A percentile compares a stretch with the other conserved stretches of the same genome.
phyloP scores from a whole-genome alignment of 2,329 filamentous ascomycete species.

The Emergomyces africanus region DNA sequence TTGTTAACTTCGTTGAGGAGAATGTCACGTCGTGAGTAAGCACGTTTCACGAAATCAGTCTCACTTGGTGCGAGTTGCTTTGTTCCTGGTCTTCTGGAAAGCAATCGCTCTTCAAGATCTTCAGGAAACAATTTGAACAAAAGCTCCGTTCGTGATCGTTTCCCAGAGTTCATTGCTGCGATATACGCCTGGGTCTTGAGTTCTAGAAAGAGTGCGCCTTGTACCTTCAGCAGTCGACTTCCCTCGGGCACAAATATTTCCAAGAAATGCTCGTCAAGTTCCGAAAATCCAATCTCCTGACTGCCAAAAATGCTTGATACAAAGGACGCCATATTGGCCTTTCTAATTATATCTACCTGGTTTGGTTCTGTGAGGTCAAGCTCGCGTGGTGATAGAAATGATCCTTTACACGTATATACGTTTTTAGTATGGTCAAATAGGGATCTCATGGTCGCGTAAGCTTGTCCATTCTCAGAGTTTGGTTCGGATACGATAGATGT shows the following conservation, averaged over 20 bases:
- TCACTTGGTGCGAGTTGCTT: constrained; percentile 45
- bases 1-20: constrained; percentile 43
- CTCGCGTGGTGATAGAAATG: constrained; percentile 43
- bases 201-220: constrained; percentile 49
- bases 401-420: constrained; percentile 44
- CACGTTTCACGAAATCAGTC: constrained; percentile 45
- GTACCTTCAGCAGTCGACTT: constrained; percentile 44
- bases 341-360: constrained; percentile 48
- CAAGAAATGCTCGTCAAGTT: constrained; percentile 51
- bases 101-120: constrained; percentile 41
- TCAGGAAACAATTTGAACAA: constrained; percentile 48
- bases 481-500: constrained; percentile 44
- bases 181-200: constrained; percentile 57
- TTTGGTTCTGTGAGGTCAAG: constrained; percentile 38
- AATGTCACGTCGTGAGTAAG: constrained; percentile 42
- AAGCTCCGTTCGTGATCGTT: constrained; percentile 42
- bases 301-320: constrained; percentile 51
- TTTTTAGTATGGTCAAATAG: constrained; percentile 52
- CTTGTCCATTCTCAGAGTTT: constrained; percentile 44
- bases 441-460: constrained; percentile 49
- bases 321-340: constrained; percentile 53
- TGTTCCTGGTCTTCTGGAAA: constrained; percentile 42
- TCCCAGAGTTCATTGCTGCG: constrained; percentile 44
- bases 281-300: constrained; percentile 50
- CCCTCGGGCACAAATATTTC: constrained; percentile 51